Conservation (phyloP, 306 rosid genomes). For the Quillaja saponaria region DNA sequence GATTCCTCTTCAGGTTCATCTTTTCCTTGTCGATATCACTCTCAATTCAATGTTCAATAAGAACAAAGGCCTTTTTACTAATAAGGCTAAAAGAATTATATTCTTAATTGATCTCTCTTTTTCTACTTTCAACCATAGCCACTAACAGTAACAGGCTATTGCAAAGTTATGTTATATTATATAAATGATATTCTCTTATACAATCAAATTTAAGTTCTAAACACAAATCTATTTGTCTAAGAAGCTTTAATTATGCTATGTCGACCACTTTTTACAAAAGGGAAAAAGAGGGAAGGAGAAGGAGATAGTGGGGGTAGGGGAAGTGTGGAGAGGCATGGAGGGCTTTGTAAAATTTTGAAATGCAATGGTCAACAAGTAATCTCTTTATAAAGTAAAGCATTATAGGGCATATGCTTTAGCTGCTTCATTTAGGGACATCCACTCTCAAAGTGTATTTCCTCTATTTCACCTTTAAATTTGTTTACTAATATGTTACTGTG, state of each 20-base stretch:
- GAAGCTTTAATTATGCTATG: neutral
- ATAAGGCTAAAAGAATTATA: neutral
- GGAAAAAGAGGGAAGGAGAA: constrained; percentile 13
- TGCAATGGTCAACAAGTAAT: constrained; percentile 29
- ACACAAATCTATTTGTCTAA: too few species aligned
- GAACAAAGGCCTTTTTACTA: too few species aligned
- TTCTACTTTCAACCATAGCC: constrained; percentile 1
- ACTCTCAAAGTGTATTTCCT: constrained; percentile 19
- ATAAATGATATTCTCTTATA: too few species aligned
- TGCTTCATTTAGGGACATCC: constrained; percentile 32
- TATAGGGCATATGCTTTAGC: constrained; percentile 37
- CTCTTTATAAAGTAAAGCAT: constrained; percentile 35
- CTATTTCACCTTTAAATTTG: constrained; percentile 2
- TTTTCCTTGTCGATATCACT: neutral
- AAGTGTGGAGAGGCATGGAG: neutral
- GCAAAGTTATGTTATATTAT: neutral
- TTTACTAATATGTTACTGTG: neutral
- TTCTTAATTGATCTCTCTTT: neutral
- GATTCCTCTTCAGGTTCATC: constrained; percentile 58
- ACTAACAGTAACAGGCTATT: neutral
- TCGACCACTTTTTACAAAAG: constrained; percentile 1
- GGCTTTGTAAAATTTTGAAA: constrained; percentile 8
- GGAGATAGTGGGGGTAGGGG: neutral
- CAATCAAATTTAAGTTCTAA: too few species aligned
- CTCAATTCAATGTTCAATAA: neutral